Conservation (phyloP, 2,329 filamentous ascomycete species). For the Xylogone sp. region DNA sequence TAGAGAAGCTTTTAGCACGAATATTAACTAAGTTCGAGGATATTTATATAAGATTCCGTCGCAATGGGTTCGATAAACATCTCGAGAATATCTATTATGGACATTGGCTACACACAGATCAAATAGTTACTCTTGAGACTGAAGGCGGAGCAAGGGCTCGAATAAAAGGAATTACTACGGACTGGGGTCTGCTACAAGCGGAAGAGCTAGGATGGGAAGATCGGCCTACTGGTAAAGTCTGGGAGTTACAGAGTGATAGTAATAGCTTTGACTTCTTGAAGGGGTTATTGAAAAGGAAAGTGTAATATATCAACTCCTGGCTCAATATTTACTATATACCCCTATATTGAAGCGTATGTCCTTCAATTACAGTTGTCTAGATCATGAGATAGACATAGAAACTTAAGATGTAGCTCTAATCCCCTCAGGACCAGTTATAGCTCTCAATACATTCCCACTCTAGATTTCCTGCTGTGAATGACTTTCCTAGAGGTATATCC, state of each 20-base stretch:
- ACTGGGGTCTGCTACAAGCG: conserved; percentile 83
- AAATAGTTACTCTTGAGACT: conserved; percentile 70
- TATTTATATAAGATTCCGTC: conserved; percentile 71
- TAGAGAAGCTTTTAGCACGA: conserved; percentile 78
- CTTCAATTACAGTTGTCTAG: too few species aligned
- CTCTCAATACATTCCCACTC: neutral
- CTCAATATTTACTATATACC: too few species aligned
- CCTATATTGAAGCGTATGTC: too few species aligned
- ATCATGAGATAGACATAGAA: too few species aligned
- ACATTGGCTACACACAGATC: conserved; percentile 81
- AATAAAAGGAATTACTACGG: conserved; percentile 83
- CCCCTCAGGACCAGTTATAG: neutral
- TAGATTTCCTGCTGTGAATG: neutral
- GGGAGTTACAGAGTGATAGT: conserved; percentile 88
- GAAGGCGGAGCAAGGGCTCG: conserved; percentile 71
- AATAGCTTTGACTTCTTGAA: conserved; percentile 99
- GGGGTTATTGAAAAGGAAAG: conserved; percentile 78
- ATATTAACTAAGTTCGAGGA: conserved; percentile 76
- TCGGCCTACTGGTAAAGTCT: conserved; percentile 69
- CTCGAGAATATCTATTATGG: conserved; percentile 77
- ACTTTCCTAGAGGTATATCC: neutral
- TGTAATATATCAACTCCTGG: conserved; percentile 4
- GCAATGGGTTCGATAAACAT: conserved; percentile 66
- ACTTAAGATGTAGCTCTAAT: neutral
- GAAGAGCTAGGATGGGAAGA: conserved; percentile 78